phyloP scores from a whole-genome alignment of 1,139 yeast species.

The Magnusiomyces suaveolens region DNA sequence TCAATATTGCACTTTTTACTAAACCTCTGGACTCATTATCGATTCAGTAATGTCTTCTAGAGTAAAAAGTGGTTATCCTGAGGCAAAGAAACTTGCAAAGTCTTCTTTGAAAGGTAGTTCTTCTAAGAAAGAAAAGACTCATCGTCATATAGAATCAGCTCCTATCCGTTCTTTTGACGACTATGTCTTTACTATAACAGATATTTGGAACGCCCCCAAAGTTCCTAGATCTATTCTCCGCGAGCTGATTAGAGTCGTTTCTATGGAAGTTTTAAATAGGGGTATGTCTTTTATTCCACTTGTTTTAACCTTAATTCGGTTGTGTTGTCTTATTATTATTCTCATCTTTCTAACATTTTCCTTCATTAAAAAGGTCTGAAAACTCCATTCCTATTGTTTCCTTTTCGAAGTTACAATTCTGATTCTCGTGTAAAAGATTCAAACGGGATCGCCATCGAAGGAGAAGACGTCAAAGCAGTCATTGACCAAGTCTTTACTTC shows the following conservation, averaged over 20 bases:
- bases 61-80: background rate
- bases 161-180: background rate
- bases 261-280: background rate
- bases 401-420: slow-evolving; percentile 24
- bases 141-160: too few species aligned
- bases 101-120: background rate
- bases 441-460: slow-evolving; percentile 15
- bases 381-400: slow-evolving; percentile 28
- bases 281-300: background rate
- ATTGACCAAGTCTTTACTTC: slow-evolving; percentile 24
- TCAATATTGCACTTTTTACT: too few species aligned
- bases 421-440: slow-evolving; percentile 6
- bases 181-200: background rate
- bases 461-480: slow-evolving; percentile 21
- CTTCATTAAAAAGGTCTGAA: slow-evolving; percentile 8
- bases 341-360: background rate
- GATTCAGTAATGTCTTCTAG: background rate
- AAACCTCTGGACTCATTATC: too few species aligned
- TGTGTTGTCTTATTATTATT: too few species aligned
- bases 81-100: background rate
- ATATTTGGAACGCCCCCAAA: background rate
- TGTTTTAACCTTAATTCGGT: too few species aligned
- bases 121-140: background rate
- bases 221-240: slow-evolving; percentile 1
- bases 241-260: background rate